phyloP scores from a whole-genome alignment of 2,329 filamentous ascomycete species.

The Penicillium sp. region DNA sequence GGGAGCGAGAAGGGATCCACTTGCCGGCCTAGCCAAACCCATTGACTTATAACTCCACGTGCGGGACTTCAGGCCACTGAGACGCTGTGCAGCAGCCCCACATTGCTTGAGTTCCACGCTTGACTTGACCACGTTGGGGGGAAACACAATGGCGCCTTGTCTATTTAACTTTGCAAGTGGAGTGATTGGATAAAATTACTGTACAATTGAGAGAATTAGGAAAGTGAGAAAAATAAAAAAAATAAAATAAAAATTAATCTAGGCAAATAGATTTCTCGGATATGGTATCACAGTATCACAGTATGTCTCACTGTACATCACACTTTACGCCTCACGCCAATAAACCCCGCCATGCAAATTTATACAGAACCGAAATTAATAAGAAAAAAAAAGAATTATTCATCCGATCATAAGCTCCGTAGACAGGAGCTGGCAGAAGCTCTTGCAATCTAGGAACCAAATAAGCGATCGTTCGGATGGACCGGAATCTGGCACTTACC shows the following conservation, averaged over 20 bases:
- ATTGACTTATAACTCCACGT: slow-evolving; percentile 15
- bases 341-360: slow-evolving; percentile 22
- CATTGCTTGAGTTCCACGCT: slow-evolving; percentile 3
- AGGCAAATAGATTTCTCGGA: neutral
- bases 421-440: slow-evolving; percentile 33
- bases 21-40: slow-evolving; percentile 7
- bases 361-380: slow-evolving; percentile 4
- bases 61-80: slow-evolving; percentile 11
- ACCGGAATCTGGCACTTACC: slow-evolving; percentile 26
- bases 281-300: slow-evolving; percentile 9
- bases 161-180: neutral
- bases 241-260: neutral
- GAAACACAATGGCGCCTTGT: neutral
- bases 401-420: slow-evolving; percentile 27
- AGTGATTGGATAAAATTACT: neutral
- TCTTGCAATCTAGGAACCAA: slow-evolving; percentile 28
- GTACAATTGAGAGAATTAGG: too few species aligned
- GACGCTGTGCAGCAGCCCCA: slow-evolving; percentile 10
- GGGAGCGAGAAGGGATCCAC: neutral
- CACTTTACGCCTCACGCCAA: neutral
- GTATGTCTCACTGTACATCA: slow-evolving; percentile 10
- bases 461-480: slow-evolving; percentile 10
- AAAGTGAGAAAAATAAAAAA: neutral
- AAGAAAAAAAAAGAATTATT: slow-evolving; percentile 2
- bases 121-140: slow-evolving; percentile 1